Conservation (phyloP, 805 yeast species). For the Kluyveromyces starmeri region DNA sequence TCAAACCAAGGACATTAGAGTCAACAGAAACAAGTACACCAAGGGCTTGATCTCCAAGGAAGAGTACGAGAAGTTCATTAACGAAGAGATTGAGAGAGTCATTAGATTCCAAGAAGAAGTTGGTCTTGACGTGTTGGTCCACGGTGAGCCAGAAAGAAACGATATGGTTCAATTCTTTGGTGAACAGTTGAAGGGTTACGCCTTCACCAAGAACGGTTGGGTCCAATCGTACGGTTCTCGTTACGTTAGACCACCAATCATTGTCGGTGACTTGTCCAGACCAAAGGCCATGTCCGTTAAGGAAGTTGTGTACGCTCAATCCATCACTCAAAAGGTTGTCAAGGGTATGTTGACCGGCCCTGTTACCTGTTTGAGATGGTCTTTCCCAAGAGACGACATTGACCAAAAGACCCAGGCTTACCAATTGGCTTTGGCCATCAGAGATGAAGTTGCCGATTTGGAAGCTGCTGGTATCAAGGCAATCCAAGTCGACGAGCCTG, state of each 20-base stretch:
- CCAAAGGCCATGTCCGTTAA: constrained; percentile 97
- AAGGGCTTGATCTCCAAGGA: constrained; percentile 94
- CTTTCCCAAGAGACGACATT: constrained; percentile 99
- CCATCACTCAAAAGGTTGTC: constrained; percentile 89
- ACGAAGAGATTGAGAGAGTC: constrained; percentile 91
- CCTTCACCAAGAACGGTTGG: constrained; percentile 99
- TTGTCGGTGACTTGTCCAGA: constrained; percentile 98
- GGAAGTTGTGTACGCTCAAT: constrained; percentile 98
- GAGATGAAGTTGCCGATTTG: constrained; percentile 97
- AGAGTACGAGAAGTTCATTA: constrained; percentile 93
- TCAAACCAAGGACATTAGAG: constrained; percentile 98
- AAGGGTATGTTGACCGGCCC: constrained; percentile 99
- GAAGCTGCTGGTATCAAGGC: constrained; percentile 97
- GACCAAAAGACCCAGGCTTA: constrained; percentile 88
- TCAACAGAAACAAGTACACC: constrained; percentile 95
- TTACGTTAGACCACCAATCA: constrained; percentile 98
- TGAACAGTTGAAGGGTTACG: constrained; percentile 96
- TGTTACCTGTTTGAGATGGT: constrained; percentile 99
- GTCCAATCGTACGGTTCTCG: constrained; percentile 99
- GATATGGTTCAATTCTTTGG: constrained; percentile 99
- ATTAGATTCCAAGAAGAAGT: constrained; percentile 99
- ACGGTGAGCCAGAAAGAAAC: constrained; percentile 99
- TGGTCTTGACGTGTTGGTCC: constrained; percentile 96
- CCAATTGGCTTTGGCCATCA: constrained; percentile 94
- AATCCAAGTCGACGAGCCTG: constrained; percentile 99